These are phyloP conservation scores for Geosmithia putterillii DNA, from an alignment of 2,329 filamentous ascomycete species.

Conservation along the genomic window DNA sequence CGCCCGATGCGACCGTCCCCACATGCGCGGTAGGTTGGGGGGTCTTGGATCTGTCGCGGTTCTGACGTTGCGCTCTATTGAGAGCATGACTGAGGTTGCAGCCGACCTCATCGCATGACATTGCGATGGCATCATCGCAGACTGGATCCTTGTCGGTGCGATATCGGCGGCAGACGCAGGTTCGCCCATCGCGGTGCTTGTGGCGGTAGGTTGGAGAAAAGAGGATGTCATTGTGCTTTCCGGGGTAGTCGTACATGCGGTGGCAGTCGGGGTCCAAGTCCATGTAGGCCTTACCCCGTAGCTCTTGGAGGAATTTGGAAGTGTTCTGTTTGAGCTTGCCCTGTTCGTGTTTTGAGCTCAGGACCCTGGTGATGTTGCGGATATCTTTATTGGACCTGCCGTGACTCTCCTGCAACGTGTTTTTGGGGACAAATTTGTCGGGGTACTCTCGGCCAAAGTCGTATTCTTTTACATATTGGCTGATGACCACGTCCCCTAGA, in stretches of 20 bases:
- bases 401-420: conserved; percentile 12
- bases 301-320: neutral
- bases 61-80: neutral
- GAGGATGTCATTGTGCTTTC: neutral
- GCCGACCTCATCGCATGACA: neutral
- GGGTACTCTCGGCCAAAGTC: conserved; percentile 14
- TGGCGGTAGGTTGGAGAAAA: neutral
- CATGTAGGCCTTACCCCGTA: neutral
- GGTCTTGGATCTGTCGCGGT: no score
- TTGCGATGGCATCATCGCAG: neutral
- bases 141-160: neutral
- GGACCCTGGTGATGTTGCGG: conserved; percentile 1
- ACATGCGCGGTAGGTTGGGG: neutral
- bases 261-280: neutral
- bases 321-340: neutral
- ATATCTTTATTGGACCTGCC: conserved; percentile 14
- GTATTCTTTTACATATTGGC: conserved; percentile 14
- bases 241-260: neutral
- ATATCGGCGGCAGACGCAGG: neutral
- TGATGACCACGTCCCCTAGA: conserved; percentile 19
- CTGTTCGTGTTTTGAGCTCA: neutral
- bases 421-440: conserved; percentile 10
- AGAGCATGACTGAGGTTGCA: neutral
- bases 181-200: neutral
- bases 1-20: neutral